Evolutionary conservation across 2,329 filamentous ascomycete species (phyloP).

Genomic region (Orbilia brochopaga): DNA sequence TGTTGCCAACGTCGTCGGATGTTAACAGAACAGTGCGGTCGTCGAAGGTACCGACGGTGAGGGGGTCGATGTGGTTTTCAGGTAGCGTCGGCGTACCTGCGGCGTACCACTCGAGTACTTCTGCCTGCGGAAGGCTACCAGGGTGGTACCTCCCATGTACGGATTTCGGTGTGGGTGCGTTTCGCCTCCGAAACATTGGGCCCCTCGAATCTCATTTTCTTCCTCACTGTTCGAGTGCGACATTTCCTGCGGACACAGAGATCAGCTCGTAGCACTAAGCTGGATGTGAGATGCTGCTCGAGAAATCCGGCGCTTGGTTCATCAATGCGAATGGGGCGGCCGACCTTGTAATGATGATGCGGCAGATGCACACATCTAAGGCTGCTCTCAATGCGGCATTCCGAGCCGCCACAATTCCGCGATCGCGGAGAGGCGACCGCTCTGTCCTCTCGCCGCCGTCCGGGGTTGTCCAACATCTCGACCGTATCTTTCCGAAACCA

Average conservation of each 20-base stretch:
- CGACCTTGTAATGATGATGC: constrained; percentile 33
- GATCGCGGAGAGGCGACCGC: constrained; percentile 26
- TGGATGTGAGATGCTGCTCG: constrained; percentile 33
- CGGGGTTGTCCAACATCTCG: constrained; percentile 41
- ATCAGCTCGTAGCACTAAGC: constrained; percentile 49
- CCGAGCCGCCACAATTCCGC: constrained; percentile 15
- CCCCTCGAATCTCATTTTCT: constrained; percentile 50
- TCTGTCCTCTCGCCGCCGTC: constrained; percentile 19
- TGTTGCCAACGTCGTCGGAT: constrained; percentile 6
- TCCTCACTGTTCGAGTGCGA: constrained; percentile 44
- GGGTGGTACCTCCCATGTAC: constrained; percentile 41
- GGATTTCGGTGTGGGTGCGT: constrained; percentile 39
- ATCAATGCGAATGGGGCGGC: constrained; percentile 36
- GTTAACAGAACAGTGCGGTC: constrained; percentile 8
- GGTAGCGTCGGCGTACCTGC: constrained; percentile 27
- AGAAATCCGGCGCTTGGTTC: constrained; percentile 50
- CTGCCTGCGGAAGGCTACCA: constrained; percentile 23
- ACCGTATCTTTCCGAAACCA: constrained; percentile 48
- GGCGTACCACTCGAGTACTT: constrained; percentile 20
- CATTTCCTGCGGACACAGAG: constrained; percentile 49
- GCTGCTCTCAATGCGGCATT: constrained; percentile 38
- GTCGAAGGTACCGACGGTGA: constrained; percentile 1
- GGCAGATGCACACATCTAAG: constrained; percentile 40
- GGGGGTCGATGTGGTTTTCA: constrained; percentile 1
- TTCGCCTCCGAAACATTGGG: constrained; percentile 49